Percentiles rank a stretch among this genome's conserved stretches.
These are phyloP conservation scores for Pseudozyma flocculosa DNA, from an alignment of 1,284 basidiomycete genomes.

Conservation along the genomic window DNA sequence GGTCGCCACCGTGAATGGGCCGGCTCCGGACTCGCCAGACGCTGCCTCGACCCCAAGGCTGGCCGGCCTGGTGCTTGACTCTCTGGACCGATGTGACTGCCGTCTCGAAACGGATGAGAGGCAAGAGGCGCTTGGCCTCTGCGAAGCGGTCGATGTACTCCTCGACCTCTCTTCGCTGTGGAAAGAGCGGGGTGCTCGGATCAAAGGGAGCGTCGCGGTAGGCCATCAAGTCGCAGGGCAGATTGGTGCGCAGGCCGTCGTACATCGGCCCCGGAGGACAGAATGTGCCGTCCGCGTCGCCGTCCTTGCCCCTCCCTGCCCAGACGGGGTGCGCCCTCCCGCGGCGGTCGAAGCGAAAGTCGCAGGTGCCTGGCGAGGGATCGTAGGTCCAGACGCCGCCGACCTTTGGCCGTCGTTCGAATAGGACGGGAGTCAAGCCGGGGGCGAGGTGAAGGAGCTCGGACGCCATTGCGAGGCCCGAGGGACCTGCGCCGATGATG, in stretches of 20 bases:
- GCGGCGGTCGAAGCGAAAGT: conserved; percentile 47
- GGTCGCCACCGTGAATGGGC: conserved; percentile 1
- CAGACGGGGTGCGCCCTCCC: conserved; percentile 16
- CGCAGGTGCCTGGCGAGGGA: conserved; percentile 22
- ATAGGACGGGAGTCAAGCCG: conserved; percentile 18
- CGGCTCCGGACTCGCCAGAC: conserved; percentile 15
- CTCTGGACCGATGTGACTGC: conserved; percentile 53
- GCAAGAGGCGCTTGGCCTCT: conserved; percentile 2
- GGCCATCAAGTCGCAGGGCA: conserved; percentile 56
- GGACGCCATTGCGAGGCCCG: conserved; percentile 59
- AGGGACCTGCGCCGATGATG: conserved; percentile 60
- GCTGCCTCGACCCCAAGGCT: conserved; percentile 29
- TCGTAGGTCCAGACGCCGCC: conserved; percentile 50
- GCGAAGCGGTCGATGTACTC: conserved; percentile 60
- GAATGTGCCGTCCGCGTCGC: conserved; percentile 2
- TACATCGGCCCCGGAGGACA: conserved; percentile 48
- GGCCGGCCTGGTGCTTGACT: neutral
- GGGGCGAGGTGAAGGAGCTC: conserved; percentile 49
- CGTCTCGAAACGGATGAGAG: conserved; percentile 57
- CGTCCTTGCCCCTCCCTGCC: conserved; percentile 6
- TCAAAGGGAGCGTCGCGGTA: conserved; percentile 53
- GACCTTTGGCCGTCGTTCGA: conserved; percentile 26
- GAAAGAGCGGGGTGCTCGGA: conserved; percentile 16
- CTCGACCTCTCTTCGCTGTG: conserved; percentile 40
- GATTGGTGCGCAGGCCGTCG: conserved; percentile 54